These are phyloP conservation scores for Tricholoma hemisulphureum DNA, from an alignment of 768 basidiomycete genomes.

Conservation along the genomic window DNA sequence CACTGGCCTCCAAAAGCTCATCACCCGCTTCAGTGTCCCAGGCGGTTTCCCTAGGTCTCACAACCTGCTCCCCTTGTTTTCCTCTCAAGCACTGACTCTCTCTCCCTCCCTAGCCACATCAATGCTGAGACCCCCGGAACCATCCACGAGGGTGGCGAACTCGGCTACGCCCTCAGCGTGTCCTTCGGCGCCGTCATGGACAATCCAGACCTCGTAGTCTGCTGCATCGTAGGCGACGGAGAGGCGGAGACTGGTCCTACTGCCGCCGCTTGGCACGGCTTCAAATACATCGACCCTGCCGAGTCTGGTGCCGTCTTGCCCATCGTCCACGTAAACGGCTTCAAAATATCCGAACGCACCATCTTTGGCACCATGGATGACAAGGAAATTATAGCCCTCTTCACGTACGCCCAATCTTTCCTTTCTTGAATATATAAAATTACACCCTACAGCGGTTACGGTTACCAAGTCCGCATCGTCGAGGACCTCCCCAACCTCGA, in stretches of 20 bases:
- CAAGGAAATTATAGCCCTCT: constrained; percentile 72
- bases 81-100: not conserved
- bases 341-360: constrained; percentile 89
- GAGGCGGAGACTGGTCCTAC: constrained; percentile 84
- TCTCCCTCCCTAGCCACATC: constrained; percentile 51
- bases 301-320: constrained; percentile 92
- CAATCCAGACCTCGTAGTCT: constrained; percentile 78
- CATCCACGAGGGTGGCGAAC: constrained; percentile 91
- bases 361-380: constrained; percentile 91
- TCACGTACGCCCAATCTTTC: constrained; percentile 50
- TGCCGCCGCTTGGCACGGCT: constrained; percentile 79
- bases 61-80: constrained; percentile 1
- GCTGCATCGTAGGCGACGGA: constrained; percentile 85
- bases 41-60: constrained; percentile 78
- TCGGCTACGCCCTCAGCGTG: constrained; percentile 85
- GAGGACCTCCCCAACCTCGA: constrained; percentile 67
- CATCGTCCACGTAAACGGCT: constrained; percentile 84
- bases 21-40: constrained; percentile 74
- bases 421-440: constrained; percentile 3
- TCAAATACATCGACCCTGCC: constrained; percentile 87
- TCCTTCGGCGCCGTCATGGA: constrained; percentile 92
- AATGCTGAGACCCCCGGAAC: constrained; percentile 85
- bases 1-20: constrained; percentile 62
- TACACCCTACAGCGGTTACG: constrained; percentile 56
- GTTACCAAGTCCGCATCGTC: constrained; percentile 87